Conservation (phyloP, 2,329 filamentous ascomycete genomes). For the Shiraia sp. region DNA sequence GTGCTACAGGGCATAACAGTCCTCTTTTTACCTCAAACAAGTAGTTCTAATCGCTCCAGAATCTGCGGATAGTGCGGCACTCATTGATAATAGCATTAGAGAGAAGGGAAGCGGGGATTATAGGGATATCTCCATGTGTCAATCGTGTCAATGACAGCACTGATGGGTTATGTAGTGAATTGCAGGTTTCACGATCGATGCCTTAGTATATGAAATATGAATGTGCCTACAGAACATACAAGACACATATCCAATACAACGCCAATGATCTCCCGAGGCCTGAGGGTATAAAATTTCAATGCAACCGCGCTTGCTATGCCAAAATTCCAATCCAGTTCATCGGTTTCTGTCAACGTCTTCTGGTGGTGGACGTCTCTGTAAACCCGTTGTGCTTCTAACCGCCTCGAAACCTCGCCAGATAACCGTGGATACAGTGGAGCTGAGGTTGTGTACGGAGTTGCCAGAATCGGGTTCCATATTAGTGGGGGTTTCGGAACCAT, state of each 20-base stretch:
- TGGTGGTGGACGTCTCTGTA: conserved; percentile 33
- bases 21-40: not conserved
- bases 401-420: conserved; percentile 43
- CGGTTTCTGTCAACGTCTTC: conserved; percentile 42
- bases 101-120: no score
- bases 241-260: conserved; percentile 8
- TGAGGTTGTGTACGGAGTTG: conserved; percentile 34
- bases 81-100: no score
- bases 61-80: no score
- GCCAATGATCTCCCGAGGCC: conserved; percentile 8
- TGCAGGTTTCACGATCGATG: no score
- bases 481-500: conserved; percentile 19
- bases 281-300: conserved; percentile 22
- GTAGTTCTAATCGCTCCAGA: no score
- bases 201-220: no score
- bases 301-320: conserved; percentile 11
- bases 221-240: not conserved
- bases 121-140: no score
- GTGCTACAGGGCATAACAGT: no score
- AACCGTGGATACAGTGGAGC: conserved; percentile 38
- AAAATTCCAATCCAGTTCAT: conserved; percentile 16
- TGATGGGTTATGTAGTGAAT: no score
- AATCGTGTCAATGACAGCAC: not conserved
- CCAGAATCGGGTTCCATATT: conserved; percentile 18
- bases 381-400: conserved; percentile 32